These are phyloP conservation scores for Phenoliferia sp. DNA, from an alignment of 1,284 basidiomycete genomes.

Conservation along the genomic window DNA sequence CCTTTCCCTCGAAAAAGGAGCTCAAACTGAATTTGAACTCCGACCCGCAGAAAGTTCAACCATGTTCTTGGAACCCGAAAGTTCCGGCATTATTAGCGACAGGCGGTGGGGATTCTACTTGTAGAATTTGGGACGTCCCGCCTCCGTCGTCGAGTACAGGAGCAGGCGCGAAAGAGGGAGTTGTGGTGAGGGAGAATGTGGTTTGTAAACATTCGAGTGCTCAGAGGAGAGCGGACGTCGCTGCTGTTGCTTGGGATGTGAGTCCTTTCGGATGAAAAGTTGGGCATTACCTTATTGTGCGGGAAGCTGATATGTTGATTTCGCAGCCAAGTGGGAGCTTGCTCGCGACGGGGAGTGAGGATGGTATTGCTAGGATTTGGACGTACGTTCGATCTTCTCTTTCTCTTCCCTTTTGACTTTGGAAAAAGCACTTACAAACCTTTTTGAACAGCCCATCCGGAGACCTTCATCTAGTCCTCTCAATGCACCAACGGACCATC, in stretches of 20 bases:
- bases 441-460: slow-evolving; percentile 27
- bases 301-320: neutral
- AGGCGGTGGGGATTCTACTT: slow-evolving; percentile 69
- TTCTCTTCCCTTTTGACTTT: neutral
- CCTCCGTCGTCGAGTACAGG: slow-evolving; percentile 31
- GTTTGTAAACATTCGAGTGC: slow-evolving; percentile 48
- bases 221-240: slow-evolving; percentile 62
- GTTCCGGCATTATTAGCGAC: slow-evolving; percentile 61
- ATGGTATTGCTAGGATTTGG: slow-evolving; percentile 55
- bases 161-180: slow-evolving; percentile 37
- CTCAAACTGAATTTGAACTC: neutral
- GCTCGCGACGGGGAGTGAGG: slow-evolving; percentile 57
- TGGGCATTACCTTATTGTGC: too few species aligned
- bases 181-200: slow-evolving; percentile 52
- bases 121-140: slow-evolving; percentile 69
- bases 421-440: too few species aligned
- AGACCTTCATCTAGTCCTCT: slow-evolving; percentile 37
- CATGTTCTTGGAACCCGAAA: slow-evolving; percentile 70
- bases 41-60: slow-evolving; percentile 62
- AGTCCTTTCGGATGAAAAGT: neutral
- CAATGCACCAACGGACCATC: slow-evolving; percentile 37
- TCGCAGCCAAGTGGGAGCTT: slow-evolving; percentile 35
- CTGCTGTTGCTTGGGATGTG: slow-evolving; percentile 70
- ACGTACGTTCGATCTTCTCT: slow-evolving; percentile 48
- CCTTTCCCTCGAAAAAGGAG: neutral